Conservation (phyloP, 2,329 filamentous ascomycete genomes). For the Xylaria digitata region DNA sequence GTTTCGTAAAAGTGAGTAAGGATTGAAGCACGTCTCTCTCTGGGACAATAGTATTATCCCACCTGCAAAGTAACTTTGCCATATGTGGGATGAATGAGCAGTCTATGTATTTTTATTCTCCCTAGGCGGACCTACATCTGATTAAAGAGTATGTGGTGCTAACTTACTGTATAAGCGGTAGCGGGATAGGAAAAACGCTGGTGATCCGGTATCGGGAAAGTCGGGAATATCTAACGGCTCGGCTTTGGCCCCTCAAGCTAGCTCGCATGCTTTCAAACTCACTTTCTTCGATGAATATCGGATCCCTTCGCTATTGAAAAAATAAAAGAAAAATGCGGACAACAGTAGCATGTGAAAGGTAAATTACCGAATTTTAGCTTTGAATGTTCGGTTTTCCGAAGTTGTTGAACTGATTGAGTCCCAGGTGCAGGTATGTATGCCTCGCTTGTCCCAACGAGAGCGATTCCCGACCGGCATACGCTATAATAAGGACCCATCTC, state of each 20-base stretch:
- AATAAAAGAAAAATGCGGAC: constrained; percentile 31
- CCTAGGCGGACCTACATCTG: too few relatives aligned
- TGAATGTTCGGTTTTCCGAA: not conserved
- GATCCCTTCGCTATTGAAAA: not conserved
- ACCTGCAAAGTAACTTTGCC: too few relatives aligned
- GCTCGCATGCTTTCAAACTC: not conserved
- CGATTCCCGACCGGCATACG: constrained; percentile 24
- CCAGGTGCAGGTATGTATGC: constrained; percentile 36
- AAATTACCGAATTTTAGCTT: not conserved
- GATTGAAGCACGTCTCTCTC: too few relatives aligned
- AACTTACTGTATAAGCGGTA: constrained; percentile 1
- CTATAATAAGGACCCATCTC: not conserved
- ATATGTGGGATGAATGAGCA: too few relatives aligned
- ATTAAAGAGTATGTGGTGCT: not conserved
- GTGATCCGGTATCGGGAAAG: constrained; percentile 38
- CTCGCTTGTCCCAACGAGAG: constrained; percentile 1
- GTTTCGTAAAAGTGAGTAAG: too few relatives aligned
- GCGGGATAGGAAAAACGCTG: not conserved
- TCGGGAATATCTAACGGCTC: constrained; percentile 29
- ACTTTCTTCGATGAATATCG: constrained; percentile 1
- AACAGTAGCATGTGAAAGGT: constrained; percentile 37
- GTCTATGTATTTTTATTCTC: too few relatives aligned
- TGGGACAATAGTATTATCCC: too few relatives aligned
- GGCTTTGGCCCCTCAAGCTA: constrained; percentile 16
- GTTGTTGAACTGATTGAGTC: constrained; percentile 14